These are phyloP conservation scores for Lentinula edodes DNA, from an alignment of 768 basidiomycete species.

Conservation along the genomic window DNA sequence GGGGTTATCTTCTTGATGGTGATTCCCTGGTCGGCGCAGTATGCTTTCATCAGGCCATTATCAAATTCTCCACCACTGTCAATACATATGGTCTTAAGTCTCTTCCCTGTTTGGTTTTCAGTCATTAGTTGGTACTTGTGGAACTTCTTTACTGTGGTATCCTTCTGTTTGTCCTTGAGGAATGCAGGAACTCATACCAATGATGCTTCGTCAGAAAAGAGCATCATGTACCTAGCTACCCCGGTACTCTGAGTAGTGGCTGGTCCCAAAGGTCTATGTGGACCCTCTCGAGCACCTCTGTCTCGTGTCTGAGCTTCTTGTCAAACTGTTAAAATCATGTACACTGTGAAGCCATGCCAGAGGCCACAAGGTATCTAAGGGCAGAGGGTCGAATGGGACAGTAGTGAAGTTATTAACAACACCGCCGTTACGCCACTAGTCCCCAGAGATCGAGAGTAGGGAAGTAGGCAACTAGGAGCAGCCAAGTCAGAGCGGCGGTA, in stretches of 20 bases:
- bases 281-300: no score
- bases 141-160: constrained; percentile 11
- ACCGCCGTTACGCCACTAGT: no score
- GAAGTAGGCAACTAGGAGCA: no score
- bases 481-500: no score
- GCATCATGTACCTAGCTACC: constrained; percentile 22
- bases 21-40: constrained; percentile 17
- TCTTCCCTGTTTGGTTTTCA: constrained; percentile 12
- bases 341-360: no score
- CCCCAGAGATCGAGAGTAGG: no score
- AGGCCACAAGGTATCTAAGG: no score
- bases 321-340: no score
- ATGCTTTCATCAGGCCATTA: constrained; percentile 14
- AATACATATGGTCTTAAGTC: constrained; percentile 9
- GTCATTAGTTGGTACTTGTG: constrained; percentile 8
- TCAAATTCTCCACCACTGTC: constrained; percentile 25
- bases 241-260: constrained; percentile 10
- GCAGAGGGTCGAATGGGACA: no score
- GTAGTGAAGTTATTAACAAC: no score
- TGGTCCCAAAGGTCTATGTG: constrained; percentile 20
- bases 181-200: constrained; percentile 12
- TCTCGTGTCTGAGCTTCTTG: no score
- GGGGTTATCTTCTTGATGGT: constrained; percentile 15
- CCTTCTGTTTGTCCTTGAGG: constrained; percentile 17
- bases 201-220: constrained; percentile 15